These are phyloP conservation scores for Brachypodium distachyon DNA, from an alignment of 202 grass and related monocot genomes.

Conservation along the genomic window DNA sequence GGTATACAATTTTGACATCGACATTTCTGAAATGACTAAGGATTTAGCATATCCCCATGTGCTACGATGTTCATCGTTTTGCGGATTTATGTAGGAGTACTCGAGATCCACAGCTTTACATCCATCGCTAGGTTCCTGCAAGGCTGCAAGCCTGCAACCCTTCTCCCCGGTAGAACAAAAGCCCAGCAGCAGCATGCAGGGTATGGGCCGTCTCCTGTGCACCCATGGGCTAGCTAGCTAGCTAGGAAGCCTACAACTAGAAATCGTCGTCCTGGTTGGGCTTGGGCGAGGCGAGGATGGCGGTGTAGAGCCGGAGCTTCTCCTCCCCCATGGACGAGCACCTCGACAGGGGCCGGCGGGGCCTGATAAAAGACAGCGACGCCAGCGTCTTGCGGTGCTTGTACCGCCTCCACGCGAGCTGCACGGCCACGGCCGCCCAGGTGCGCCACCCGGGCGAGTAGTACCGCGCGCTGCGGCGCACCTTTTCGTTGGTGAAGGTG, in stretches of 20 bases:
- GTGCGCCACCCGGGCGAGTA: slow-evolving; percentile 88
- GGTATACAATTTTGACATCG: too few relatives aligned
- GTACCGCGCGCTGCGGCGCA: slow-evolving; percentile 73
- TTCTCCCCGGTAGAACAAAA: neutral
- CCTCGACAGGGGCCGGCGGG: slow-evolving; percentile 50
- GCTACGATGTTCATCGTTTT: neutral
- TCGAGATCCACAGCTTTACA: too few relatives aligned
- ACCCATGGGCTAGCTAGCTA: too few relatives aligned
- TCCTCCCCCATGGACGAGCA: slow-evolving; percentile 76
- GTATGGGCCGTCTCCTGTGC: neutral
- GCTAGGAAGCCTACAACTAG: neutral
- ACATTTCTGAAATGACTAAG: too few relatives aligned
- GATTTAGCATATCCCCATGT: too few relatives aligned
- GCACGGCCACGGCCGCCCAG: slow-evolving; percentile 83
- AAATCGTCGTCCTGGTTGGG: slow-evolving; percentile 71
- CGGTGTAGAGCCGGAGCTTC: slow-evolving; percentile 81
- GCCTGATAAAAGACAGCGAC: slow-evolving; percentile 67
- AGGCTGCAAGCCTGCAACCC: too few relatives aligned
- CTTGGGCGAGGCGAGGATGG: slow-evolving; percentile 71
- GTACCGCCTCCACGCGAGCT: slow-evolving; percentile 71
- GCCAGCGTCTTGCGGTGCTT: slow-evolving; percentile 69
- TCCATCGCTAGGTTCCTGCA: too few relatives aligned
- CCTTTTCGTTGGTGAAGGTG: slow-evolving; percentile 75
- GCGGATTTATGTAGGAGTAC: neutral
- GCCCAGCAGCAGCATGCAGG: neutral